Evolutionary conservation across 352 stramenopile species (phyloP).

Genomic region (Saprolegnia parasitica): DNA sequence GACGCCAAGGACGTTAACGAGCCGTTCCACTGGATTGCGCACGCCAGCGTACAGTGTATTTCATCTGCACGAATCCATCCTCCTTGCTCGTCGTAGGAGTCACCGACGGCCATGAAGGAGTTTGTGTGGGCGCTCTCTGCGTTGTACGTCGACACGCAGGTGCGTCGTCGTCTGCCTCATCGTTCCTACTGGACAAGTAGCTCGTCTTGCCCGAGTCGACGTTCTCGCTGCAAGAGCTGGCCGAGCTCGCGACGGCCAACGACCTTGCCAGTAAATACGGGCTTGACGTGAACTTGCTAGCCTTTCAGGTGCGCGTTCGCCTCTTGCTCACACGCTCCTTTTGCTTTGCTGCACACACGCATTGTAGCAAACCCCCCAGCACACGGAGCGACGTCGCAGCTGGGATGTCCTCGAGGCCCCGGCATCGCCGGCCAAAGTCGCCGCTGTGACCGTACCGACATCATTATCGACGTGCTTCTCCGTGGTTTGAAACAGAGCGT

Average conservation of each 20-base stretch:
- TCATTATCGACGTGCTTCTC: too few relatives aligned
- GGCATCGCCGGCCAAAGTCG: slow-evolving; percentile 29
- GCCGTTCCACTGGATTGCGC: slow-evolving; percentile 8
- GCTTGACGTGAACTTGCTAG: slow-evolving; percentile 58
- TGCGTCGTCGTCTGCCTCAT: slow-evolving; percentile 22
- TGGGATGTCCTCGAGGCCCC: slow-evolving; percentile 21
- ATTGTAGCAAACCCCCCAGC: too few relatives aligned
- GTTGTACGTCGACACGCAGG: slow-evolving; percentile 49
- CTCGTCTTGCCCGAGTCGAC: slow-evolving; percentile 52
- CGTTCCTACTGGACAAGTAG: slow-evolving; percentile 35
- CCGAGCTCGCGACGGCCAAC: slow-evolving; percentile 46
- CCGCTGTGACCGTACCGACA: slow-evolving; percentile 33
- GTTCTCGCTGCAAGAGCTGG: slow-evolving; percentile 45
- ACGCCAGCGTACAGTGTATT: background rate
- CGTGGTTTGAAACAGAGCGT: slow-evolving; percentile 36
- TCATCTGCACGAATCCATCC: background rate
- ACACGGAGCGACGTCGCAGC: slow-evolving; percentile 8
- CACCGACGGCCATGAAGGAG: slow-evolving; percentile 51
- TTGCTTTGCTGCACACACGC: too few relatives aligned
- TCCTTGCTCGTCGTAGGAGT: background rate
- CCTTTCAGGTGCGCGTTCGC: slow-evolving; percentile 42
- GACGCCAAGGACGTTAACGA: background rate
- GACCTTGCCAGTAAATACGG: slow-evolving; percentile 56
- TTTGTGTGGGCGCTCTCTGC: slow-evolving; percentile 71
- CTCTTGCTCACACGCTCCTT: too few relatives aligned